These are phyloP conservation scores for Heliamphora exappendiculata DNA, from an alignment of 148 eudicot species.

Conservation along the genomic window DNA sequence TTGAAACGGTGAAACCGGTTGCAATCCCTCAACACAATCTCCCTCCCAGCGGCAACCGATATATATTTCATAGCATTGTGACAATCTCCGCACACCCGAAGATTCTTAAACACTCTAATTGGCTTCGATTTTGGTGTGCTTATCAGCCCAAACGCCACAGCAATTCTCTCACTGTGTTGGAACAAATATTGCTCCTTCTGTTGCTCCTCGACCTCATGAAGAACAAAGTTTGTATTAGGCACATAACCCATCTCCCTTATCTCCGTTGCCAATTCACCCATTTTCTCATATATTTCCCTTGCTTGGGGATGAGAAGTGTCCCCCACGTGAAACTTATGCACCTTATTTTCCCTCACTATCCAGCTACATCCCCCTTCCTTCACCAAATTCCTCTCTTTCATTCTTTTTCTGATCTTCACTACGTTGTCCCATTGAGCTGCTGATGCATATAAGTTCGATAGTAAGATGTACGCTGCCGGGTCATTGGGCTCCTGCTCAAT, in stretches of 20 bases:
- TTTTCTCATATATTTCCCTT: slow-evolving; percentile 39
- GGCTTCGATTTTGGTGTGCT: slow-evolving; percentile 42
- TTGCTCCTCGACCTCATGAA: slow-evolving; percentile 63
- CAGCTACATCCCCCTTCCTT: slow-evolving; percentile 79
- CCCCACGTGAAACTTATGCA: slow-evolving; percentile 57
- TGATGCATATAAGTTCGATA: slow-evolving; percentile 58
- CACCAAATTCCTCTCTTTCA: slow-evolving; percentile 52
- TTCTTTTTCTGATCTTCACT: slow-evolving; percentile 32
- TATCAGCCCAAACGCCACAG: slow-evolving; percentile 67
- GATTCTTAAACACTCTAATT: slow-evolving; percentile 51
- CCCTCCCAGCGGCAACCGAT: slow-evolving; percentile 45
- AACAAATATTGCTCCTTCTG: slow-evolving; percentile 48
- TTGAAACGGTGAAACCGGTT: slow-evolving; percentile 59
- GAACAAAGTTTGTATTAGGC: slow-evolving; percentile 48
- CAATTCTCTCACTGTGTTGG: slow-evolving; percentile 72
- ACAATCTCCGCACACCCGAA: slow-evolving; percentile 57
- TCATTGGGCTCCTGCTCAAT: slow-evolving; percentile 50
- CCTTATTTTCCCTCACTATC: slow-evolving; percentile 42
- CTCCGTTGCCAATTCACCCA: slow-evolving; percentile 27
- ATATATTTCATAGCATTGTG: slow-evolving; percentile 58
- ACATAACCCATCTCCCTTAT: slow-evolving; percentile 61
- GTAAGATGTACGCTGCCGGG: slow-evolving; percentile 46
- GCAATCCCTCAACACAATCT: slow-evolving; percentile 52
- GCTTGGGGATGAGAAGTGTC: slow-evolving; percentile 53
- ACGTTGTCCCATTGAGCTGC: slow-evolving; percentile 41